Evolutionary conservation across 148 eudicot genomes (phyloP).

Genomic region (Chenopodium formosanum): DNA sequence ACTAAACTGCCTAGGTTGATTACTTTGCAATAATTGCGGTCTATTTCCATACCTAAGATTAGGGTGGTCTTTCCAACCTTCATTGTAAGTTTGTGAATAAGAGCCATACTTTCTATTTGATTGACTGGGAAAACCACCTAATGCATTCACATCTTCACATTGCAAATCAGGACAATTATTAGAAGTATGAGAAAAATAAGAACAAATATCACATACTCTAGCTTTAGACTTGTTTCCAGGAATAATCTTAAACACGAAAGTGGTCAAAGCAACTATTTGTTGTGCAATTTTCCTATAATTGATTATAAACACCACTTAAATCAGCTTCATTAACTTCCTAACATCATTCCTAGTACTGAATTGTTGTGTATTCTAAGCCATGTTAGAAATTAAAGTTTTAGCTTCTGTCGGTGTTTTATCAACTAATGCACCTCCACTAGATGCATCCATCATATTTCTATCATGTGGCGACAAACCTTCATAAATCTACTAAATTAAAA

Average conservation of each 20-base stretch:
- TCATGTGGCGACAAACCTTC: background rate
- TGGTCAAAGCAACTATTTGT: too few species aligned
- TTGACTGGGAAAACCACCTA: background rate
- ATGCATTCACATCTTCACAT: slow-evolving; percentile 13
- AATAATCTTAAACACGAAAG: background rate
- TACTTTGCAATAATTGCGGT: too few species aligned
- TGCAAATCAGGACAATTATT: background rate
- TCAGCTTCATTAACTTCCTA: background rate
- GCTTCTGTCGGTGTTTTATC: slow-evolving; percentile 17
- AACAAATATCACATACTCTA: background rate
- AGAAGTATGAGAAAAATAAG: background rate
- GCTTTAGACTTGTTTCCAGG: background rate
- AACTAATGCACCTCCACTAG: slow-evolving; percentile 24
- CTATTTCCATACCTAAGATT: background rate
- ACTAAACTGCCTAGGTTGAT: too few species aligned
- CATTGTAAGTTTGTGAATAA: background rate
- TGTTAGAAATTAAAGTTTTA: slow-evolving; percentile 9
- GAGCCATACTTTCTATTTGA: too few species aligned
- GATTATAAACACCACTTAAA: too few species aligned
- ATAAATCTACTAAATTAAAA: too few species aligned
- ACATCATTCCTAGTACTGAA: slow-evolving; percentile 3
- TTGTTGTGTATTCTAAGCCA: slow-evolving; percentile 24
- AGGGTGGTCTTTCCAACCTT: slow-evolving; percentile 13
- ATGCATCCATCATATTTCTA: slow-evolving; percentile 23
- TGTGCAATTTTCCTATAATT: too few species aligned